phyloP scores from a whole-genome alignment of 2,329 filamentous ascomycete species.

The Venturiaceae sp. region DNA sequence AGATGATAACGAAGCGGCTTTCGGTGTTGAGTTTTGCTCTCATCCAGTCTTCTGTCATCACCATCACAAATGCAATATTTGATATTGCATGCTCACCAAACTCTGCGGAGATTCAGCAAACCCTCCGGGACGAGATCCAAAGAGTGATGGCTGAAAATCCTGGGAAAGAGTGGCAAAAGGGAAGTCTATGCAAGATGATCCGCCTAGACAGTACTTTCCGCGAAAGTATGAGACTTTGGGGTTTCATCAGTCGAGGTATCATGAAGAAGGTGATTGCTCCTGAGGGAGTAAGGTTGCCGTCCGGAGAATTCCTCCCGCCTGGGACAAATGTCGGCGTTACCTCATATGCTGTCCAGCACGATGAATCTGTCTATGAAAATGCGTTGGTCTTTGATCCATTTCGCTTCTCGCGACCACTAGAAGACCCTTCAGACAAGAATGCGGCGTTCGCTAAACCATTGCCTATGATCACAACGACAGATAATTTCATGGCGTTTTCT shows the following conservation, averaged over 20 bases:
- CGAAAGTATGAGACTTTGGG: conserved; percentile 10
- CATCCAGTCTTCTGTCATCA: conserved; percentile 30
- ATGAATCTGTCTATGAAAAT: conserved; percentile 8
- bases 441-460: neutral
- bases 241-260: conserved; percentile 16
- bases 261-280: conserved; percentile 26
- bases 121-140: conserved; percentile 1
- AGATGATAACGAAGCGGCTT: conserved; percentile 24
- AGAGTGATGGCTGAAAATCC: conserved; percentile 1
- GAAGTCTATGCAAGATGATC: neutral
- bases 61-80: conserved; percentile 27
- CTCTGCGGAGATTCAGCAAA: neutral
- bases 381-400: conserved; percentile 7
- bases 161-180: conserved; percentile 4
- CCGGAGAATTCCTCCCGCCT: conserved; percentile 21
- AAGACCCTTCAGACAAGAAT: neutral
- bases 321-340: conserved; percentile 24
- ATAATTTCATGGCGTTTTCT: conserved; percentile 9
- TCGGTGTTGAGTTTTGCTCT: conserved; percentile 26
- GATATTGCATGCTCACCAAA: conserved; percentile 24
- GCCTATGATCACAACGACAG: conserved; percentile 4
- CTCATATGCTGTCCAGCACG: conserved; percentile 7
- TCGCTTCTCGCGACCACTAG: neutral
- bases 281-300: conserved; percentile 22
- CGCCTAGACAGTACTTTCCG: conserved; percentile 6